These are phyloP conservation scores for Physcia stellaris DNA, from an alignment of 495 filamentous ascomycete genomes.

Conservation along the genomic window DNA sequence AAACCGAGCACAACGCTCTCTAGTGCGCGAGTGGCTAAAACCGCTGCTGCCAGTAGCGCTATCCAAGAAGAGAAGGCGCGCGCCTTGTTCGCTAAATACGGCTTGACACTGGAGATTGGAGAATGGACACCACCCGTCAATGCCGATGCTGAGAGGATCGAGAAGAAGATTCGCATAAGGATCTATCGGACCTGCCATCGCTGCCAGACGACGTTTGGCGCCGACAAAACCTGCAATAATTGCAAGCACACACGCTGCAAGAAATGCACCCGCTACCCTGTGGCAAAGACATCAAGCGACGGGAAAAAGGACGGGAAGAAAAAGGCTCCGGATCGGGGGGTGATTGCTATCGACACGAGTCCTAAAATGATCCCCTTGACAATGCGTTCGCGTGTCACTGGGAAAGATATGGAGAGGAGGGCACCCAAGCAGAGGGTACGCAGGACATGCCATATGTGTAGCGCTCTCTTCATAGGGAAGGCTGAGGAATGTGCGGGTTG, in stretches of 20 bases:
- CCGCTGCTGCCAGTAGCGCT: constrained; percentile 22
- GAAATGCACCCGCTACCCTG: constrained; percentile 60
- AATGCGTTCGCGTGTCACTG: constrained; percentile 48
- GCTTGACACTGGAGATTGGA: constrained; percentile 51
- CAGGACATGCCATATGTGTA: constrained; percentile 66
- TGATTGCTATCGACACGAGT: constrained; percentile 1
- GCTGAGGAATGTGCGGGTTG: constrained; percentile 56
- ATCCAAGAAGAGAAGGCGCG: constrained; percentile 56
- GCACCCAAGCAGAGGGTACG: constrained; percentile 54
- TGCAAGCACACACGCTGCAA: constrained; percentile 70
- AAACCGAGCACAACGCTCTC: constrained; percentile 3
- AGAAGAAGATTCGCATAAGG: constrained; percentile 85
- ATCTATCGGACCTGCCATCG: constrained; percentile 72
- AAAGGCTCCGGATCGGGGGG: constrained; percentile 13
- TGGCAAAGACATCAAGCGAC: constrained; percentile 41
- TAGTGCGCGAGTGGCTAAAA: constrained; percentile 7
- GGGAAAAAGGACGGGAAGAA: no score
- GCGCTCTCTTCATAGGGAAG: constrained; percentile 42
- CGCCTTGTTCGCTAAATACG: constrained; percentile 61
- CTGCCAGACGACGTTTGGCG: constrained; percentile 59
- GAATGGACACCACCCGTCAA: constrained; percentile 50
- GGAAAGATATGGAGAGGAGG: constrained; percentile 57
- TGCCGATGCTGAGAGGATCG: constrained; percentile 52
- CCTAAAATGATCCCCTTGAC: constrained; percentile 30
- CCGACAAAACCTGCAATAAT: constrained; percentile 52